A percentile compares a stretch with the other conserved stretches of the same genome.
Conservation (phyloP, 306 rosid genomes). For the Heteromeles arbutifolia region DNA sequence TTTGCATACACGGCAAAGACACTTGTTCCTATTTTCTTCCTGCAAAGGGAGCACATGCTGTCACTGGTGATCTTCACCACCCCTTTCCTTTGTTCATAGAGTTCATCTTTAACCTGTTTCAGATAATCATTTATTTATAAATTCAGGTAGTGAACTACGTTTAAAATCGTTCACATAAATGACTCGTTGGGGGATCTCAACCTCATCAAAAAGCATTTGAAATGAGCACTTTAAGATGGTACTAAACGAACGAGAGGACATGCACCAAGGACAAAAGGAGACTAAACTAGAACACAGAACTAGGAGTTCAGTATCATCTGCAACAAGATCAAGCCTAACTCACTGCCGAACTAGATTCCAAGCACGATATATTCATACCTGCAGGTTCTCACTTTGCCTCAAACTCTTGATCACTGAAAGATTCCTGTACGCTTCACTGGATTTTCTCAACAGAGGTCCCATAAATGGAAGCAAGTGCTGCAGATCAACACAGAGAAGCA, state of each 20-base stretch:
- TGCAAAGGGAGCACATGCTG: slow-evolving; percentile 90
- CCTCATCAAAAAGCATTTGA: not conserved
- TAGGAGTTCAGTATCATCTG: not conserved
- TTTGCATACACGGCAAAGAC: slow-evolving; percentile 92
- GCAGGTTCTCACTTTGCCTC: slow-evolving; percentile 89
- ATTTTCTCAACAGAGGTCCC: slow-evolving; percentile 89
- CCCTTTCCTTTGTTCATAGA: slow-evolving; percentile 67
- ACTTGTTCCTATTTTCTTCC: slow-evolving; percentile 89
- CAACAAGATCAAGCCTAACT: not conserved
- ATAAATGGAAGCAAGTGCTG: slow-evolving; percentile 92
- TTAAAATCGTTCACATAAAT: not conserved
- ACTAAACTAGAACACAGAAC: not conserved
- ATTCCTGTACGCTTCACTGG: slow-evolving; percentile 84
- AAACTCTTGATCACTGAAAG: slow-evolving; percentile 82
- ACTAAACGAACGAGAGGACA: not conserved
- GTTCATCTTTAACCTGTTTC: slow-evolving; percentile 81
- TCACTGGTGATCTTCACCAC: slow-evolving; percentile 75
- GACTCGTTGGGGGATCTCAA: not conserved
- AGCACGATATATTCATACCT: slow-evolving; percentile 47
- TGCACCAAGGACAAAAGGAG: not conserved
- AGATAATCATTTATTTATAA: not conserved
- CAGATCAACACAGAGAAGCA: slow-evolving; percentile 12
- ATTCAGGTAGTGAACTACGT: not conserved
- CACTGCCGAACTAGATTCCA: slow-evolving; percentile 8
- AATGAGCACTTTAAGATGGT: not conserved